These are phyloP conservation scores for Porodaedalea pini DNA, from an alignment of 1,284 basidiomycete species.

Conservation along the genomic window DNA sequence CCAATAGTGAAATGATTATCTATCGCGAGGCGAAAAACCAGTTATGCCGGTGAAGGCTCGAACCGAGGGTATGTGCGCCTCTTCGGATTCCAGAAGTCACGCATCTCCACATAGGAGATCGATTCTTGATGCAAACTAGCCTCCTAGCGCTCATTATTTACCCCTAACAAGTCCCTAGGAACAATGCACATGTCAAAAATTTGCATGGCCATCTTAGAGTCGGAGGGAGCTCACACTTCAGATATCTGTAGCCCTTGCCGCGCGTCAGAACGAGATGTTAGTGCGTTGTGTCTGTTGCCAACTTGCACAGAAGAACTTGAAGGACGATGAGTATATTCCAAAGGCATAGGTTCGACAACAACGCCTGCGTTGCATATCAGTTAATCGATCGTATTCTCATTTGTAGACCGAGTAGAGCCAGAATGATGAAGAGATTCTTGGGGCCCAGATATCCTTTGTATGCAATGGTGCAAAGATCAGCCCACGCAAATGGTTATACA, in stretches of 20 bases:
- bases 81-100: not conserved
- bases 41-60: not conserved
- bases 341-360: not conserved
- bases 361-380: not conserved
- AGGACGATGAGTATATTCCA: not conserved
- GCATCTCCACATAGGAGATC: constrained; percentile 8
- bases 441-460: too few relatives aligned
- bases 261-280: not conserved
- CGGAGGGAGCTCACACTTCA: not conserved
- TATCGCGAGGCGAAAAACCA: not conserved
- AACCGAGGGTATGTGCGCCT: not conserved
- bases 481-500: too few relatives aligned
- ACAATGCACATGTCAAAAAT: too few relatives aligned
- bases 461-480: too few relatives aligned
- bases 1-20: too few relatives aligned
- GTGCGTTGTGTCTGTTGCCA: not conserved
- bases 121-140: constrained; percentile 2
- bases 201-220: not conserved
- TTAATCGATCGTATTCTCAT: not conserved
- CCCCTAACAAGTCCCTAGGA: not conserved
- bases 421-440: not conserved
- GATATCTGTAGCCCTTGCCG: not conserved
- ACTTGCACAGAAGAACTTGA: not conserved
- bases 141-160: not conserved
- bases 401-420: not conserved